Percentiles rank a stretch among this genome's conserved stretches.
These are phyloP conservation scores for Craspedostauros australis DNA, from an alignment of 108 stramenopile species.

Conservation along the genomic window DNA sequence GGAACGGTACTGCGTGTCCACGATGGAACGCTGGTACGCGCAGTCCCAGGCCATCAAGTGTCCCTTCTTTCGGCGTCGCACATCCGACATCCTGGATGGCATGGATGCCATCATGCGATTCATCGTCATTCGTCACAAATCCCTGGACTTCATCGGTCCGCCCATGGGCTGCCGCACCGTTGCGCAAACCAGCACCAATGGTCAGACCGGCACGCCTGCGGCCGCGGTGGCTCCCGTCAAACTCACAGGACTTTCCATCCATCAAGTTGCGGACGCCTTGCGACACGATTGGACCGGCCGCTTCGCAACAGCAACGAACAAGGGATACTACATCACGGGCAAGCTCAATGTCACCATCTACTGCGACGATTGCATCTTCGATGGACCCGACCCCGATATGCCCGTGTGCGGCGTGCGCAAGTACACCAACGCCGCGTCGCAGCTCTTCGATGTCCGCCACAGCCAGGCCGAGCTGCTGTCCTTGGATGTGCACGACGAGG, in stretches of 20 bases:
- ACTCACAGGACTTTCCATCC: not conserved
- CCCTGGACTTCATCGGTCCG: constrained; percentile 25
- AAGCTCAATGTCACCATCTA: constrained; percentile 62
- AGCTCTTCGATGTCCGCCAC: constrained; percentile 52
- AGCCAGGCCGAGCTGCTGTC: constrained; percentile 51
- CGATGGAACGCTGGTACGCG: constrained; percentile 37
- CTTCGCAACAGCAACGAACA: too few species aligned
- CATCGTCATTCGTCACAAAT: constrained; percentile 67
- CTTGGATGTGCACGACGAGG: constrained; percentile 6
- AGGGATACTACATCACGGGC: constrained; percentile 88
- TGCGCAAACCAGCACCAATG: not conserved
- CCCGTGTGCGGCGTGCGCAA: constrained; percentile 76
- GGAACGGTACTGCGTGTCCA: constrained; percentile 23
- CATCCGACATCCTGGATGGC: constrained; percentile 60
- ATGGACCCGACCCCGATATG: constrained; percentile 88
- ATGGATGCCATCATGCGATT: constrained; percentile 51
- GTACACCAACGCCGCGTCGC: constrained; percentile 67
- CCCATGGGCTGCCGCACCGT: constrained; percentile 29
- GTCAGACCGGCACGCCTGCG: not conserved
- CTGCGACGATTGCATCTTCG: constrained; percentile 75
- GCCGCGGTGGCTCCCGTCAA: constrained; percentile 1
- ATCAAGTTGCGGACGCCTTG: constrained; percentile 7
- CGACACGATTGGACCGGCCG: constrained; percentile 32
- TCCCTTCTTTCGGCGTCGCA: constrained; percentile 71
- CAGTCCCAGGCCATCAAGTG: constrained; percentile 60